Evolutionary conservation across 2,329 filamentous ascomycete species (phyloP), one percentile per base, ranked within the genome.

Genomic region (Fusarium graminum): DNA sequence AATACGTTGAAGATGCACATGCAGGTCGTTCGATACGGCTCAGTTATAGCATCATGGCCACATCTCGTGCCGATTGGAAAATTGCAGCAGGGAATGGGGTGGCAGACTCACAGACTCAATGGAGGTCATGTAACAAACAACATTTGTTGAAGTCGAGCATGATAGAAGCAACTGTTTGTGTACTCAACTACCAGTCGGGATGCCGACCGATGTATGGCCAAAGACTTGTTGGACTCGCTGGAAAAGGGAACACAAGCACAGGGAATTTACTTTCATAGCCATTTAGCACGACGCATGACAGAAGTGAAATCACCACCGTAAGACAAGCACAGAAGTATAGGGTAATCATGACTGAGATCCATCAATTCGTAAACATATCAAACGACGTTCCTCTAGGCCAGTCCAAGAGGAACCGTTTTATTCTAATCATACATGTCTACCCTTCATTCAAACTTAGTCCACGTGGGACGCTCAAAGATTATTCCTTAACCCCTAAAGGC

Each of bases 401-500:
- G 13, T 32, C 13, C 34, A 34, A 17, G 25, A 30, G 34, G 11
- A 10, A 41, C 16, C 7, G 13, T 47, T n/a, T n/a, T 49, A 11
- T 34, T 41, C n/a, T 46, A 44, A 46, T 65, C 22, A 19, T 40
- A 16, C 26, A 45, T 17, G 14, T 65, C 32, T 58, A 30, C 42
- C 17, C 28, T 26, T 6, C 9, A 13, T 22, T 25, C 26, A 52
- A 9, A 12, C 36, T 38, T 36, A 28, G 25, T 22, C 40, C 16
- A 25, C 36, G 58, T 39, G 17, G 25, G 28, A 25, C 45, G 14
- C 13, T 30, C 14, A 1, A 16, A 30, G 44, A 42, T 16, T 11
- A 4, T 40, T 16, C 9, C n/a, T 22, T 61, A 47, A 61, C 16
- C 60, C 43, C 85, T 81, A 68, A 83, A 84, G 67, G 79, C 80